Evolutionary conservation across 2,329 filamentous ascomycete genomes (phyloP).

Genomic region (Curvularia verruculosa): DNA sequence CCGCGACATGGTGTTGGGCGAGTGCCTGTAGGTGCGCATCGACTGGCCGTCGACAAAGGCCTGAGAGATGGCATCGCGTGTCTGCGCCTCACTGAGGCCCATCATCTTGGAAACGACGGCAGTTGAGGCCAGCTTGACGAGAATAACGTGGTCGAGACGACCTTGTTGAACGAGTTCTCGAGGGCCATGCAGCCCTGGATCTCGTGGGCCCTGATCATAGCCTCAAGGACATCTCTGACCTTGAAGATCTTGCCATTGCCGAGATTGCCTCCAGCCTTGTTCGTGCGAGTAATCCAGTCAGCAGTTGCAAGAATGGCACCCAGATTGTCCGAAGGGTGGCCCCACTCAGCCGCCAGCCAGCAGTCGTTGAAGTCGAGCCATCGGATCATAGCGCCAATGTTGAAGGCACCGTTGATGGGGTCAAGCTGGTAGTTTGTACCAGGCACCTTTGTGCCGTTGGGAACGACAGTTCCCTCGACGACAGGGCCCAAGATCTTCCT

Average conservation of each 20-base stretch:
- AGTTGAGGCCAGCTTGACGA: slow-evolving; percentile 96
- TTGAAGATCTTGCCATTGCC: slow-evolving; percentile 80
- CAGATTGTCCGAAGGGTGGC: slow-evolving; percentile 96
- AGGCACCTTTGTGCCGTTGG: slow-evolving; percentile 88
- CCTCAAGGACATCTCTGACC: slow-evolving; percentile 89
- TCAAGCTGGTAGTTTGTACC: slow-evolving; percentile 95
- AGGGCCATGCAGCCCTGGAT: slow-evolving; percentile 97
- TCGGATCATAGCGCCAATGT: slow-evolving; percentile 97
- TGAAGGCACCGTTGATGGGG: slow-evolving; percentile 95
- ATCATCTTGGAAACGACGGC: slow-evolving; percentile 96
- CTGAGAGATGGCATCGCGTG: slow-evolving; percentile 92
- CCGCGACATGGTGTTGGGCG: slow-evolving; percentile 98
- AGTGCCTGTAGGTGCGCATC: slow-evolving; percentile 95
- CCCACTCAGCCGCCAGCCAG: slow-evolving; percentile 99
- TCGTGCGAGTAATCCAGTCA: slow-evolving; percentile 96
- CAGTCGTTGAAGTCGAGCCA: slow-evolving; percentile 99
- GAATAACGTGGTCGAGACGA: slow-evolving; percentile 94
- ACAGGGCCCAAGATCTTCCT: slow-evolving; percentile 91
- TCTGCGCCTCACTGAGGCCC: slow-evolving; percentile 86
- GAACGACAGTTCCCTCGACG: slow-evolving; percentile 87
- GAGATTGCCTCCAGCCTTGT: slow-evolving; percentile 79
- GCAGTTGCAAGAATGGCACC: slow-evolving; percentile 95
- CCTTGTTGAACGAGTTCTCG: slow-evolving; percentile 98
- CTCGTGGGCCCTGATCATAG: slow-evolving; percentile 99
- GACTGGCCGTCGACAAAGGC: slow-evolving; percentile 97